A percentile compares a stretch with the other conserved stretches of the same genome.
These are phyloP conservation scores for Caloboletus inedulis DNA, from an alignment of 1,284 basidiomycete genomes.

Conservation along the genomic window DNA sequence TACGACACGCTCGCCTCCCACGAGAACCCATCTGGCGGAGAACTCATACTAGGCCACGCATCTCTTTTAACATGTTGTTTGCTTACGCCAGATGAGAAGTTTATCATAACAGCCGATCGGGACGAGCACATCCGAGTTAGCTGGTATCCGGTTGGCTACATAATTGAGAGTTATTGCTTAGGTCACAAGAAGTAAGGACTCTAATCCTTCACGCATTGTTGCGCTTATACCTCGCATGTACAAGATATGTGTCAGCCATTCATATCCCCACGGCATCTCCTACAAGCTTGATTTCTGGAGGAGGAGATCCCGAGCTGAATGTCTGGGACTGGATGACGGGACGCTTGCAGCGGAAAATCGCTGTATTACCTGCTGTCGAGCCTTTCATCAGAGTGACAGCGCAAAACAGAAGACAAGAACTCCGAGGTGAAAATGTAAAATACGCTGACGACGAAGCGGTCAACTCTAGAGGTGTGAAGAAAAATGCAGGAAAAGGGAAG, in stretches of 20 bases:
- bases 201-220: neutral
- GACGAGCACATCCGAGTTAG: constrained; percentile 94
- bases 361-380: constrained; percentile 52
- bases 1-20: constrained; percentile 53
- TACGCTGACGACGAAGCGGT: constrained; percentile 36
- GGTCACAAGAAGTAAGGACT: constrained; percentile 74
- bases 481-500: constrained; percentile 26
- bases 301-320: constrained; percentile 78
- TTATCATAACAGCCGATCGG: constrained; percentile 83
- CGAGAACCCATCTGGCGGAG: constrained; percentile 71
- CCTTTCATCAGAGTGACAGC: constrained; percentile 59
- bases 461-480: constrained; percentile 24
- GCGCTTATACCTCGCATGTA: constrained; percentile 3
- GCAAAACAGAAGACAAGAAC: constrained; percentile 36
- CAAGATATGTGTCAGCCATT: constrained; percentile 79
- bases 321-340: constrained; percentile 81
- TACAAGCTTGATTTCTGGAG: constrained; percentile 69
- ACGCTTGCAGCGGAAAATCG: constrained; percentile 47
- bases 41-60: constrained; percentile 80
- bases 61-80: constrained; percentile 76
- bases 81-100: constrained; percentile 64
- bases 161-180: constrained; percentile 81
- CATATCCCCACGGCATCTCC: constrained; percentile 59
- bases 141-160: constrained; percentile 80
- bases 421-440: constrained; percentile 30